Percentiles rank a stretch among this genome's conserved stretches.
Conservation (phyloP, 1,284 basidiomycete genomes). For the Cutaneotrichosporon cutaneum region DNA sequence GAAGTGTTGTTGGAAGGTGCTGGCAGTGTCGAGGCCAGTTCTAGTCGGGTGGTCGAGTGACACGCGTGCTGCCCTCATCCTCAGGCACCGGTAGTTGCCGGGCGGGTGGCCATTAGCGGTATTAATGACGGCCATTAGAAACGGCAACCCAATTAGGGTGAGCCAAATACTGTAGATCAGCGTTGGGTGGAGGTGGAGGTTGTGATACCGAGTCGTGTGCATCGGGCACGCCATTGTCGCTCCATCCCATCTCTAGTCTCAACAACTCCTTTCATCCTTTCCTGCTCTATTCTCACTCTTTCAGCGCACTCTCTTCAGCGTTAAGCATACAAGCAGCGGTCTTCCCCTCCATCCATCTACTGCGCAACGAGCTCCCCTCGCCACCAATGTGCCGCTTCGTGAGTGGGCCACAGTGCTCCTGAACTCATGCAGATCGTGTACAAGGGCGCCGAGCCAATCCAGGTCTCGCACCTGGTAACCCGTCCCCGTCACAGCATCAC, state of each 20-base stretch:
- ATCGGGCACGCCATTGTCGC: background rate
- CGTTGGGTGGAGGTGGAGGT: background rate
- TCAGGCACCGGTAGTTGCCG: background rate
- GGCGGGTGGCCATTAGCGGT: background rate
- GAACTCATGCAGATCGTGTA: slow-evolving; percentile 59
- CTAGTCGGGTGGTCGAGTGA: background rate
- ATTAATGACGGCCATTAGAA: background rate
- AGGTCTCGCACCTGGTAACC: slow-evolving; percentile 84
- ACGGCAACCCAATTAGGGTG: background rate
- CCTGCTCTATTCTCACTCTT: background rate
- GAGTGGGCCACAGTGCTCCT: background rate
- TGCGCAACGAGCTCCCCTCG: background rate
- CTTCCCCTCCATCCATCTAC: no score
- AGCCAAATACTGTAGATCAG: background rate
- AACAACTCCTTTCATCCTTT: background rate
- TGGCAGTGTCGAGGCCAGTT: no score
- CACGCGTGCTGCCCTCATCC: background rate
- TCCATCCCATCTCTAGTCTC: background rate
- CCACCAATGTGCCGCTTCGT: slow-evolving; percentile 76
- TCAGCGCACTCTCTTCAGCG: no score
- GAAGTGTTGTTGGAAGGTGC: background rate
- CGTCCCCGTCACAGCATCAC: slow-evolving; percentile 92
- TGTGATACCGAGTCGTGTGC: background rate
- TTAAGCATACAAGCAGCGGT: no score
- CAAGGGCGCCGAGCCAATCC: slow-evolving; percentile 83